Percentiles rank a stretch among this genome's conserved stretches.
These are phyloP conservation scores for Thelonectria rubi DNA, from an alignment of 2,329 filamentous ascomycete species.

Conservation along the genomic window DNA sequence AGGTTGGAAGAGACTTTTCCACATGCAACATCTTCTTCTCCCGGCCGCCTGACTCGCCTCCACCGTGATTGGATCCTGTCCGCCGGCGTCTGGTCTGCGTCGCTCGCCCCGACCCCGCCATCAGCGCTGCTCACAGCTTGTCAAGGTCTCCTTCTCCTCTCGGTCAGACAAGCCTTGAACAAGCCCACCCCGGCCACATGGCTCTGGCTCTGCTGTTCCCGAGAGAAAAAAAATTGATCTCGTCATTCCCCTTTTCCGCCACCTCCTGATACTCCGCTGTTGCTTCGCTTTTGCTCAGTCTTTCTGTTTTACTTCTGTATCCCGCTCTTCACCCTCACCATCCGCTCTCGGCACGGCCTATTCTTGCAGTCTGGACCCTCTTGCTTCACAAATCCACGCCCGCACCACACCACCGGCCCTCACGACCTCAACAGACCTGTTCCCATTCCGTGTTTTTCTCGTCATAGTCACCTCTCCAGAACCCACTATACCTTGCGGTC, in stretches of 20 bases:
- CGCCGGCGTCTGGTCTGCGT: constrained; percentile 38
- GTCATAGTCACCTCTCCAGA: constrained; percentile 43
- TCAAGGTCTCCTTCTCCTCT: constrained; percentile 21
- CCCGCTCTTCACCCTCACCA: constrained; percentile 21
- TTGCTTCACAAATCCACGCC: constrained; percentile 35
- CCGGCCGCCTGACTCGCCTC: constrained; percentile 42
- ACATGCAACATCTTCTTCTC: constrained; percentile 36
- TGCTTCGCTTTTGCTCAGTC: constrained; percentile 13
- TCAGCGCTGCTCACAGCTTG: constrained; percentile 28
- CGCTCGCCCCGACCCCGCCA: constrained; percentile 38
- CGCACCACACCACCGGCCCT: constrained; percentile 42
- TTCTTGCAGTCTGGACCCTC: constrained; percentile 29
- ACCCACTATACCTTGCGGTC: constrained; percentile 38
- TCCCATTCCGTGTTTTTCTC: constrained; percentile 46
- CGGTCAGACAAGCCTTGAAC: constrained; percentile 37
- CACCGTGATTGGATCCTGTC: constrained; percentile 39
- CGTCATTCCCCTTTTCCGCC: constrained; percentile 42
- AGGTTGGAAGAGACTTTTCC: constrained; percentile 34
- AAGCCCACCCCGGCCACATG: constrained; percentile 44
- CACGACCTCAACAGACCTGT: constrained; percentile 34
- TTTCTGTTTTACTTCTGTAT: constrained; percentile 20
- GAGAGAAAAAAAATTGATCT: constrained; percentile 44
- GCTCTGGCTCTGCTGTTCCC: constrained; percentile 32
- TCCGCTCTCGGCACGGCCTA: constrained; percentile 44
- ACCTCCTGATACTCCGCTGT: constrained; percentile 16